Conservation (phyloP, 176 grass and related monocot species). For the Stipa capillata region DNA sequence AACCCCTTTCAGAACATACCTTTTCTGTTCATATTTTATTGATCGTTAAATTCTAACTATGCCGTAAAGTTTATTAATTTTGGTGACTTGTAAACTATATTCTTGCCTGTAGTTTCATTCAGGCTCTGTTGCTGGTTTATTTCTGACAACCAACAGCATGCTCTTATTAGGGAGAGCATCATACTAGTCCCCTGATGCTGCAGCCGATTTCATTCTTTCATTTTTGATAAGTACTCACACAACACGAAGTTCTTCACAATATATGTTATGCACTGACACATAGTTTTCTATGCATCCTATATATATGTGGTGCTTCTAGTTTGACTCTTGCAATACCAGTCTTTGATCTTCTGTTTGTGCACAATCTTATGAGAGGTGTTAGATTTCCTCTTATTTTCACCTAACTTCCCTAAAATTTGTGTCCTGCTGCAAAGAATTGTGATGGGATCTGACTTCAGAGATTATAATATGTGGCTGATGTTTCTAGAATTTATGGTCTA, state of each 20-base stretch:
- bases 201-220: background rate
- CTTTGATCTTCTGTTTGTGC: conserved; percentile 5
- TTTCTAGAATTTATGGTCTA: background rate
- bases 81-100: background rate
- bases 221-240: background rate
- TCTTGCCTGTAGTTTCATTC: background rate
- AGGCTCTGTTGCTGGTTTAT: background rate
- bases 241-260: background rate
- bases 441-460: background rate
- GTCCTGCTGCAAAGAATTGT: background rate
- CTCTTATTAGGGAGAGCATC: background rate
- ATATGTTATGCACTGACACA: background rate
- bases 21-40: background rate
- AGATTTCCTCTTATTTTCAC: background rate
- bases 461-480: background rate
- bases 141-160: background rate
- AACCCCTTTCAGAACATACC: background rate
- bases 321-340: background rate
- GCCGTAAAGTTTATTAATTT: background rate
- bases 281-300: background rate
- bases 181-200: background rate
- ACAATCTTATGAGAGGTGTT: background rate
- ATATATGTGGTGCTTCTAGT: background rate
- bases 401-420: conserved; percentile 1
- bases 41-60: background rate